Evolutionary conservation across 2,329 filamentous ascomycete species (phyloP), one percentile per base, ranked within the genome.

Genomic region (Xylaria sp.): DNA sequence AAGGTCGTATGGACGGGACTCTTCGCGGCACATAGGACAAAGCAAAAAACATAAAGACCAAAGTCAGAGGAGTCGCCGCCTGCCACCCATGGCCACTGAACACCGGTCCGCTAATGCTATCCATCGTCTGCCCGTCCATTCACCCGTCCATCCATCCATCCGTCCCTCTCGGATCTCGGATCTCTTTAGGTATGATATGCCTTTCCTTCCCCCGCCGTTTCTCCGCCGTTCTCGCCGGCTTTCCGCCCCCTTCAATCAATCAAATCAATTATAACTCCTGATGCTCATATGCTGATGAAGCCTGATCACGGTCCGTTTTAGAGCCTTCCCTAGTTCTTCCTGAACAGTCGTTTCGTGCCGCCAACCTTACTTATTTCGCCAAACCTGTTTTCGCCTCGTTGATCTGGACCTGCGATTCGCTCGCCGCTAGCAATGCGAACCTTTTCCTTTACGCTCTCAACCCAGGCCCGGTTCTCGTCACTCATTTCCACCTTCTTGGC

Each of bases 361-460:
- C 89, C 89, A 4, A 87, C 85, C 68, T 83, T 90, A 41, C 88
- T 87, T 61, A 92, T 72, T 60, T 91, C 87, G 18, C 86, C 87
- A 71, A 91, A 89, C 42, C 78, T 73, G 63, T 66, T 68, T 22
- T 74, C 67, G 56, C 63, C 48, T 37, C 56, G 58, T 54, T 68
- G 58, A 57, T 60, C 52, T 55, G 64, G 45, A 54, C 72, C 65
- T 18, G 70, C 59, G 46, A 71, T 72, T 44, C 72, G 74, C 69
- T 85, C 85, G 51, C 82, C 82, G 66, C 87, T 90, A 56, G 85
- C 88, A 43, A 86, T 80, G 54, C 88, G 83, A 39, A 92, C 90
- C 67, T 90, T 88, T 66, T 90, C 88, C 74, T 91, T 88, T 76
- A 94, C 88, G 57, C 86, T 90, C 70, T 92, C 88, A 8, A 94